phyloP scores from a whole-genome alignment of 2,329 filamentous ascomycete genomes.

The Pestalotiopsis sp. region DNA sequence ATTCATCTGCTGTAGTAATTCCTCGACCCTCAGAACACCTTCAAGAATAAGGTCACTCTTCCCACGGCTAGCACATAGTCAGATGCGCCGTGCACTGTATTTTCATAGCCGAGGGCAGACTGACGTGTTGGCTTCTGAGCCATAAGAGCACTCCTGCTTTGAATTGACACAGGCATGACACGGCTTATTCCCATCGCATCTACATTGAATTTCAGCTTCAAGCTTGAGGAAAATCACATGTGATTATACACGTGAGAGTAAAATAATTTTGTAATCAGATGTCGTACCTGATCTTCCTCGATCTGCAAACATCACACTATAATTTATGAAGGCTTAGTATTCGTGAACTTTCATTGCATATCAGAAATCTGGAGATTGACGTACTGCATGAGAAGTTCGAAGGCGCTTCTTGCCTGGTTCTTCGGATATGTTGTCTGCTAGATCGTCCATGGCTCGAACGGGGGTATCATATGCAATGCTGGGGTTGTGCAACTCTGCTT shows the following conservation, averaged over 20 bases:
- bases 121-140: constrained; percentile 46
- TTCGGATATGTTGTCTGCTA: constrained; percentile 14
- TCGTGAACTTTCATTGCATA: constrained; percentile 9
- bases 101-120: constrained; percentile 16
- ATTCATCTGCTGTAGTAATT: constrained; percentile 46
- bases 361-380: constrained; percentile 16
- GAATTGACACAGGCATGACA: constrained; percentile 41
- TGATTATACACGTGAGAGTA: not conserved
- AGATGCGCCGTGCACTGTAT: not conserved
- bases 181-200: constrained; percentile 50
- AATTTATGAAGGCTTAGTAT: not conserved
- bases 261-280: not conserved
- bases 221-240: not conserved
- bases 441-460: constrained; percentile 2
- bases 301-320: constrained; percentile 50
- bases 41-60: constrained; percentile 56
- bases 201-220: constrained; percentile 23
- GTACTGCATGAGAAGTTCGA: constrained; percentile 44
- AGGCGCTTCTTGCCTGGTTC: constrained; percentile 41
- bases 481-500: not conserved
- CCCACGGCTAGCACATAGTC: constrained; percentile 37
- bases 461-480: not conserved
- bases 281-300: constrained; percentile 47
- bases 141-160: constrained; percentile 43
- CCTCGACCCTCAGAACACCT: constrained; percentile 50